Conservation (phyloP, 2,329 filamentous ascomycete genomes). For the Alternaria longipes region DNA sequence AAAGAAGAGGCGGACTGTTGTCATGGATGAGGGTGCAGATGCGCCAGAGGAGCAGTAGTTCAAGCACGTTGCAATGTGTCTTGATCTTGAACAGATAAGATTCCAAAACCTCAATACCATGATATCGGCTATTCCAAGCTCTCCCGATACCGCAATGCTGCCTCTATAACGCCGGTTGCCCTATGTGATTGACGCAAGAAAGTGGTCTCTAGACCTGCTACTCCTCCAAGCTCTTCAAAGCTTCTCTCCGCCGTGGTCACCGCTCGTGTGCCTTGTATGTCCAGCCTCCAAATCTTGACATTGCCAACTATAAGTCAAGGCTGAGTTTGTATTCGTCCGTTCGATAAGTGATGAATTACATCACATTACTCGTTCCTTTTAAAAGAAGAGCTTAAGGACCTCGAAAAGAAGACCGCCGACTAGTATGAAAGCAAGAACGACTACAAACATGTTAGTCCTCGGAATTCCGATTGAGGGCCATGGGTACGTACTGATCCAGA, state of each 20-base stretch:
- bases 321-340: neutral
- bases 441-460: constrained; percentile 48
- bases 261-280: neutral
- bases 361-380: constrained; percentile 7
- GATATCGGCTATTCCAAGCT: constrained; percentile 1
- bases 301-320: neutral
- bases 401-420: constrained; percentile 69
- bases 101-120: constrained; percentile 4
- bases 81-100: constrained; percentile 2
- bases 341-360: neutral
- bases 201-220: neutral
- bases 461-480: neutral
- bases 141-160: neutral
- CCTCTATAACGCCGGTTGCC: constrained; percentile 12
- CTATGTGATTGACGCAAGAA: constrained; percentile 8
- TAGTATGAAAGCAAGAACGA: constrained; percentile 69
- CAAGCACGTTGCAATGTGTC: neutral
- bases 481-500: constrained; percentile 67
- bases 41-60: constrained; percentile 18
- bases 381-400: constrained; percentile 60
- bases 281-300: neutral
- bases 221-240: neutral
- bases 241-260: neutral
- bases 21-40: constrained; percentile 39
- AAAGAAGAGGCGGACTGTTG: constrained; percentile 51